These are phyloP conservation scores for Acanthochlamys bracteata DNA, from an alignment of 106 monocot genomes.

Conservation along the genomic window DNA sequence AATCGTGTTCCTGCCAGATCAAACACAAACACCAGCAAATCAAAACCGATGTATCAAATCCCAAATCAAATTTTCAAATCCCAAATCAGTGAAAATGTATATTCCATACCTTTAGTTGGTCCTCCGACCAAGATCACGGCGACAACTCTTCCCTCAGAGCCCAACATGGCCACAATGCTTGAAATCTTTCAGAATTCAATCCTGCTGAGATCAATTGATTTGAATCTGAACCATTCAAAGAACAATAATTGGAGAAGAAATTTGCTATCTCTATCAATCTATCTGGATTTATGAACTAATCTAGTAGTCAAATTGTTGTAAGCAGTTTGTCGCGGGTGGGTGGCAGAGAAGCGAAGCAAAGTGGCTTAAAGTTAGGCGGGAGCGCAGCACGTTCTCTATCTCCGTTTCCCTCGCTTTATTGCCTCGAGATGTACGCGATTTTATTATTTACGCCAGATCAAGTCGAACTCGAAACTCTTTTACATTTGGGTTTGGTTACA, in stretches of 20 bases:
- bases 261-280: too few relatives aligned
- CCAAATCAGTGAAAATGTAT: background rate
- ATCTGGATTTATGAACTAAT: too few relatives aligned
- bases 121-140: slow-evolving; percentile 1
- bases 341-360: too few relatives aligned
- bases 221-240: background rate
- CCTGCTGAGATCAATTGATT: background rate
- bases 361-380: too few relatives aligned
- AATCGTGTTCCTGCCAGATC: background rate
- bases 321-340: too few relatives aligned
- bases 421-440: too few relatives aligned
- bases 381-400: too few relatives aligned
- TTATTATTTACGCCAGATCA: too few relatives aligned
- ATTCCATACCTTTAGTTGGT: background rate
- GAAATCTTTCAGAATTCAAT: background rate
- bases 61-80: background rate
- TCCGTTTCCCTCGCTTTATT: too few relatives aligned
- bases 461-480: too few relatives aligned
- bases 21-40: background rate
- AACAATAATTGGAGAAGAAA: background rate
- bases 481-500: too few relatives aligned
- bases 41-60: background rate
- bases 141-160: background rate
- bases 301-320: too few relatives aligned
- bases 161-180: background rate